Percentiles rank a stretch among this genome's conserved stretches.
phyloP scores from a whole-genome alignment of 2,329 filamentous ascomycete genomes.

The Calonectria montana region DNA sequence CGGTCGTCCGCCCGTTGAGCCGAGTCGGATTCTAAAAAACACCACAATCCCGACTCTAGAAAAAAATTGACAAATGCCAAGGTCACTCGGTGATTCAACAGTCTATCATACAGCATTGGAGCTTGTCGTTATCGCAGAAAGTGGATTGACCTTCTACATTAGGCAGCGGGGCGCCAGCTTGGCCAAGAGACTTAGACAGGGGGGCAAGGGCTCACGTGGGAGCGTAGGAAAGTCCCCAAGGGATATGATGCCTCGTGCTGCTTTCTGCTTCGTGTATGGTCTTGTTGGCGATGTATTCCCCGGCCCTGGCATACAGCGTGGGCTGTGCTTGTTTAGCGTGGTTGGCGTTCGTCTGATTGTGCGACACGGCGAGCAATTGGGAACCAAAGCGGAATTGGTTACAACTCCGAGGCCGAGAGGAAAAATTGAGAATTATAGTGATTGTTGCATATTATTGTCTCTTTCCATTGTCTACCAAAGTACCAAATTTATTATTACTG shows the following conservation, averaged over 20 bases:
- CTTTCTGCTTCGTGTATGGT: not conserved
- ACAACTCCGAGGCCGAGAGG: not conserved
- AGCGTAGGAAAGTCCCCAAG: not conserved
- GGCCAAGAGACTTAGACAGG: not conserved
- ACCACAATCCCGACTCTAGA: not conserved
- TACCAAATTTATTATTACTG: not conserved
- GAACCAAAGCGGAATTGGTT: not conserved
- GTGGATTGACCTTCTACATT: conserved; percentile 1
- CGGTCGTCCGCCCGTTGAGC: not conserved
- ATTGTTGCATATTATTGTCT: not conserved
- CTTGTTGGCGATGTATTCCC: not conserved
- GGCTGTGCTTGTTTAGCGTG: not conserved
- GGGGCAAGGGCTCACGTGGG: not conserved
- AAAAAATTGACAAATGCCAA: conserved; percentile 7
- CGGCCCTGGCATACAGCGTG: not conserved
- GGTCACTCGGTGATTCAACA: not conserved
- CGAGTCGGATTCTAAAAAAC: not conserved
- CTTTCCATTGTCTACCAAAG: not conserved
- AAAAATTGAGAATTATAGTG: not conserved
- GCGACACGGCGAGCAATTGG: not conserved
- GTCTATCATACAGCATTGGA: not conserved
- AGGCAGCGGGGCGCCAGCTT: not conserved
- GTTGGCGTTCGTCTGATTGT: not conserved
- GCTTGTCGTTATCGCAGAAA: not conserved
- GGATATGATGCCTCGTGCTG: not conserved